Conservation (phyloP, 805 yeast species). For the Spathaspora boniae region DNA sequence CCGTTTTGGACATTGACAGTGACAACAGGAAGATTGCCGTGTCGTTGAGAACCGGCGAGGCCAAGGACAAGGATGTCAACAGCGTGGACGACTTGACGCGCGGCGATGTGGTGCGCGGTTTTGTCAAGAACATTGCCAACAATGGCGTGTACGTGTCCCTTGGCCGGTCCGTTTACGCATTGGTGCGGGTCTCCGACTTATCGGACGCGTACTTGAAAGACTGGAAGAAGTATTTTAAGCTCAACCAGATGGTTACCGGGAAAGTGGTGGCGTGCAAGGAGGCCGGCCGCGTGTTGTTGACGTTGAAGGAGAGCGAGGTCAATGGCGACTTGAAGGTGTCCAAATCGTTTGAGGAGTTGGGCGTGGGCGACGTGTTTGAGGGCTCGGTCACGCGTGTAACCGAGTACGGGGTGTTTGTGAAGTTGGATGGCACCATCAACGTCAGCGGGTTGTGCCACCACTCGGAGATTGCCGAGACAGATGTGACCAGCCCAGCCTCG, state of each 20-base stretch:
- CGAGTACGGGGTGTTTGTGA: constrained; percentile 89
- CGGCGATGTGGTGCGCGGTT: constrained; percentile 81
- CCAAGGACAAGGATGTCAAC: constrained; percentile 48
- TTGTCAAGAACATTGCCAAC: constrained; percentile 68
- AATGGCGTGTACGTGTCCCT: constrained; percentile 76
- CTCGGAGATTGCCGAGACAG: constrained; percentile 75
- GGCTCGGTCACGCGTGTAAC: constrained; percentile 76
- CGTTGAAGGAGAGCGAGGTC: constrained; percentile 77
- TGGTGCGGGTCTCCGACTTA: constrained; percentile 76
- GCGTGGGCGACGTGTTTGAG: constrained; percentile 66
- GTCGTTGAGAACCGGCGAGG: constrained; percentile 52
- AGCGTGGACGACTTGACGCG: constrained; percentile 52
- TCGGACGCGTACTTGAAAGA: constrained; percentile 81
- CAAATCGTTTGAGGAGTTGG: constrained; percentile 64
- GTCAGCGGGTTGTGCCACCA: constrained; percentile 86
- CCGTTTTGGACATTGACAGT: constrained; percentile 46
- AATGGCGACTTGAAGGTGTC: constrained; percentile 60
- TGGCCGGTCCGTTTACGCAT: constrained; percentile 68
- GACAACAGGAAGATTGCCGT: constrained; percentile 56
- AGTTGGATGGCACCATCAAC: constrained; percentile 67
- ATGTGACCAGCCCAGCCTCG: constrained; percentile 52
- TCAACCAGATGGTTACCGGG: constrained; percentile 72
- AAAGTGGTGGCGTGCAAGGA: constrained; percentile 62
- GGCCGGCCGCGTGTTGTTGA: constrained; percentile 65
- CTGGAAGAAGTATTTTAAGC: constrained; percentile 76